These are phyloP conservation scores for Chimonanthus praecox DNA, from an alignment of 164 flowering plant species.

Conservation along the genomic window DNA sequence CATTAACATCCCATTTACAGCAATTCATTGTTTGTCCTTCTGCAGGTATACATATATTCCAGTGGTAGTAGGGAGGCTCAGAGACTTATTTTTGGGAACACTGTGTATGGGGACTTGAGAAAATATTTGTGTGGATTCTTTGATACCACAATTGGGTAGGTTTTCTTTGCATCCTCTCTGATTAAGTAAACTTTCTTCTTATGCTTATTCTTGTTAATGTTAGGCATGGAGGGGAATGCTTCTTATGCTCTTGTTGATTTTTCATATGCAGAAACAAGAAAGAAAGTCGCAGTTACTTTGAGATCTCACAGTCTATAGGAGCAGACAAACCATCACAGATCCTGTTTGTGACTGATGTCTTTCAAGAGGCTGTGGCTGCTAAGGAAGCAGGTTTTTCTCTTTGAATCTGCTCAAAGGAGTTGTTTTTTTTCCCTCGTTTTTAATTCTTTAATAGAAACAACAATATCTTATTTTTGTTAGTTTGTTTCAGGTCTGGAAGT, in stretches of 20 bases:
- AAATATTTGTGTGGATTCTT: conserved; percentile 82
- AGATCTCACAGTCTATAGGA: conserved; percentile 69
- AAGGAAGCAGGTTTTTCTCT: conserved; percentile 69
- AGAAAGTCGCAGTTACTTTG: conserved; percentile 68
- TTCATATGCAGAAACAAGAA: conserved; percentile 52
- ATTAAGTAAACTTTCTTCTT: not conserved
- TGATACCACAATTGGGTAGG: conserved; percentile 84
- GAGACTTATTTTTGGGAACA: conserved; percentile 81
- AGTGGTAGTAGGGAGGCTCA: conserved; percentile 99
- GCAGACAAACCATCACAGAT: conserved; percentile 80
- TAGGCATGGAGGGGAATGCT: not conserved
- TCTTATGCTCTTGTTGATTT: not conserved
- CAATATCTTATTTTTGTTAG: not conserved
- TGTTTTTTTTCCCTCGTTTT: not conserved
- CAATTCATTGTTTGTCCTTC: not conserved
- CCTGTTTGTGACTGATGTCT: conserved; percentile 79
- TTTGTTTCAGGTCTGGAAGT: conserved; percentile 75
- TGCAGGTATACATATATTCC: conserved; percentile 92
- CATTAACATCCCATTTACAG: not conserved
- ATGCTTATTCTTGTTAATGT: not conserved
- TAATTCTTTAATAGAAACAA: no score
- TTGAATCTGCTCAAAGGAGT: not conserved
- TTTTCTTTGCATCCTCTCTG: not conserved
- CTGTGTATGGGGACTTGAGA: conserved; percentile 81
- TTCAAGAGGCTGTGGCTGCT: conserved; percentile 89